phyloP scores from a whole-genome alignment of 1,139 yeast species.

The Schwanniomyces etchellsii region DNA sequence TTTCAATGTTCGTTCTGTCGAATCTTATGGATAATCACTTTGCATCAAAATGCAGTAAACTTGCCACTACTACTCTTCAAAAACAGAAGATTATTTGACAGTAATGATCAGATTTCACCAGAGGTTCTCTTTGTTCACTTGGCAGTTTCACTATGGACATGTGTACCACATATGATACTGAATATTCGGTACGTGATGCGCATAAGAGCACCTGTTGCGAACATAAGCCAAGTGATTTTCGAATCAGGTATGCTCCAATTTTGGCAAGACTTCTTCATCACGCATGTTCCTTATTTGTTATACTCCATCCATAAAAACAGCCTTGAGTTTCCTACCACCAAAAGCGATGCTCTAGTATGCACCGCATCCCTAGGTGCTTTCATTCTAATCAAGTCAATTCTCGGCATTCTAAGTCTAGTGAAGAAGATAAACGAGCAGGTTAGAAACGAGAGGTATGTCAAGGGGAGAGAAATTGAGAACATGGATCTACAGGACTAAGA shows the following conservation, averaged over 20 bases:
- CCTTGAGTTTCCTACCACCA: too few relatives aligned
- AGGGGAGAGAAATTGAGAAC: constrained; percentile 59
- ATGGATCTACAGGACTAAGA: constrained; percentile 20
- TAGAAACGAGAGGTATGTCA: constrained; percentile 55
- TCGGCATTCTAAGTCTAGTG: constrained; percentile 10
- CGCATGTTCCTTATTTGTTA: not conserved
- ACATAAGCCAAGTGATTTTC: not conserved
- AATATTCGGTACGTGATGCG: constrained; percentile 4
- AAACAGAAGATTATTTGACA: constrained; percentile 3
- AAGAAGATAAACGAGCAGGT: constrained; percentile 37
- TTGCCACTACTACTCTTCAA: constrained; percentile 13
- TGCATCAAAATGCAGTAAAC: constrained; percentile 23
- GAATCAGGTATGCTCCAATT: constrained; percentile 1
- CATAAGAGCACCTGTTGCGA: not conserved
- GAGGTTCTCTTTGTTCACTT: constrained; percentile 11
- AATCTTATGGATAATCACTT: constrained; percentile 16
- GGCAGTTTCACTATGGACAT: constrained; percentile 19
- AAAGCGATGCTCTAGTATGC: constrained; percentile 8
- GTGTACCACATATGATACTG: constrained; percentile 11
- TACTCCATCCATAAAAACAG: not conserved
- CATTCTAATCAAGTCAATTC: constrained; percentile 9
- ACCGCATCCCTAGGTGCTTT: constrained; percentile 11
- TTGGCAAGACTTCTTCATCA: not conserved
- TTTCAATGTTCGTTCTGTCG: constrained; percentile 10
- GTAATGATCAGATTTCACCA: constrained; percentile 1